Percentiles rank a stretch among this genome's conserved stretches.
Evolutionary conservation across 306 rosid species (phyloP).

Genomic region (Aeschynomene evenia): DNA sequence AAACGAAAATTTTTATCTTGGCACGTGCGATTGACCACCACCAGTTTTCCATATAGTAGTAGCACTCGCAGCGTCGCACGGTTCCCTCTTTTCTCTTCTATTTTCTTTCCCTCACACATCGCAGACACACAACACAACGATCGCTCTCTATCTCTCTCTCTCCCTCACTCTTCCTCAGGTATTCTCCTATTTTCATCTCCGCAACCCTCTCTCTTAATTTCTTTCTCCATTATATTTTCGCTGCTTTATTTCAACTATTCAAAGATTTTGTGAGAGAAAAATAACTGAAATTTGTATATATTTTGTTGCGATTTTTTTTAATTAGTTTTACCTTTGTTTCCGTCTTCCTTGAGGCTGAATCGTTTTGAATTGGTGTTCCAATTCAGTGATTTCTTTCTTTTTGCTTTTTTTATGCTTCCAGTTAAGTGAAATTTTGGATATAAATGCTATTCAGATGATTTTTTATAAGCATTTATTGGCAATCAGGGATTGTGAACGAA

Average conservation of each 20-base stretch:
- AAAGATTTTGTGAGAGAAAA: background rate
- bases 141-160: slow-evolving; percentile 29
- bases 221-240: background rate
- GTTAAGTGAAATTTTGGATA: background rate
- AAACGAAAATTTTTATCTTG: background rate
- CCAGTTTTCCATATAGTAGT: slow-evolving; percentile 1
- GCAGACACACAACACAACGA: background rate
- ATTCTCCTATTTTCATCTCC: background rate
- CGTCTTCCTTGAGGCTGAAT: background rate
- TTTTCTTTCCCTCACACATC: background rate
- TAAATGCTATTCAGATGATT: background rate
- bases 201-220: background rate
- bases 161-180: slow-evolving; percentile 26
- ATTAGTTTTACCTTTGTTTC: slow-evolving; percentile 5
- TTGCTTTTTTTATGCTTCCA: no score
- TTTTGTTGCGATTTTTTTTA: background rate
- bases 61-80: slow-evolving; percentile 31
- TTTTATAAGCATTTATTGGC: background rate
- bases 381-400: background rate
- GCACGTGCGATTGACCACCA: slow-evolving; percentile 43
- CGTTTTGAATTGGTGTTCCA: slow-evolving; percentile 1
- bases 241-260: slow-evolving; percentile 3
- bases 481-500: slow-evolving; percentile 19
- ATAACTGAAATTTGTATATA: background rate
- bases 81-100: background rate